Conservation (phyloP, 2,329 filamentous ascomycete genomes). For the Hypoxylon sp. region DNA sequence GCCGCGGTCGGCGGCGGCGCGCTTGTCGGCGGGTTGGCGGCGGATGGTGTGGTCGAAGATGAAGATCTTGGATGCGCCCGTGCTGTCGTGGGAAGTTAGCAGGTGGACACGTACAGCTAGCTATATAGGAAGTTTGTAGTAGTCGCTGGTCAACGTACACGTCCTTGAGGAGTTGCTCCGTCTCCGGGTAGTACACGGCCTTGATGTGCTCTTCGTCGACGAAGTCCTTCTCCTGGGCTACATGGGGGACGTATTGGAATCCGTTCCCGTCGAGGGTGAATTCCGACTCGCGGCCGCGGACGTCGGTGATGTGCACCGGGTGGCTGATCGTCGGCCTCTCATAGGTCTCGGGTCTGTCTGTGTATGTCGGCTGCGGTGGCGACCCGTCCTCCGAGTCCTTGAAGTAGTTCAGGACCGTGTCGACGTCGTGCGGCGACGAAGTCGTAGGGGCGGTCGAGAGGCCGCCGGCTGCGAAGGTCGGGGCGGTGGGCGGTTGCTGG, state of each 20-base stretch:
- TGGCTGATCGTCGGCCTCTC: slow-evolving; percentile 48
- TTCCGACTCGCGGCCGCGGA: slow-evolving; percentile 53
- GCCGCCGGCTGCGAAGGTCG: slow-evolving; percentile 34
- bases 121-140: background rate
- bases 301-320: slow-evolving; percentile 53
- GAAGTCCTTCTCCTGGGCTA: slow-evolving; percentile 55
- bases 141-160: slow-evolving; percentile 54
- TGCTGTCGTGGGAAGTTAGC: slow-evolving; percentile 54
- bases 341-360: slow-evolving; percentile 54
- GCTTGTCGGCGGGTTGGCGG: slow-evolving; percentile 58
- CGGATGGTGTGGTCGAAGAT: slow-evolving; percentile 74
- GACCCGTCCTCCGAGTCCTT: slow-evolving; percentile 58
- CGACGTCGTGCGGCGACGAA: slow-evolving; percentile 49
- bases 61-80: slow-evolving; percentile 66
- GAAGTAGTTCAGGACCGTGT: slow-evolving; percentile 55
- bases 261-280: slow-evolving; percentile 56
- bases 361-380: slow-evolving; percentile 54
- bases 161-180: slow-evolving; percentile 74
- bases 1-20: slow-evolving; percentile 59
- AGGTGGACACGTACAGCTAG: background rate
- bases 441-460: slow-evolving; percentile 27
- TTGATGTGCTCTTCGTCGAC: slow-evolving; percentile 72
- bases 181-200: slow-evolving; percentile 77
- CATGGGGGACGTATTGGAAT: slow-evolving; percentile 53
- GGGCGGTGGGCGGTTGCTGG: slow-evolving; percentile 41